Evolutionary conservation across 805 yeast genomes (phyloP).

Genomic region (Candida broadrunensis): DNA sequence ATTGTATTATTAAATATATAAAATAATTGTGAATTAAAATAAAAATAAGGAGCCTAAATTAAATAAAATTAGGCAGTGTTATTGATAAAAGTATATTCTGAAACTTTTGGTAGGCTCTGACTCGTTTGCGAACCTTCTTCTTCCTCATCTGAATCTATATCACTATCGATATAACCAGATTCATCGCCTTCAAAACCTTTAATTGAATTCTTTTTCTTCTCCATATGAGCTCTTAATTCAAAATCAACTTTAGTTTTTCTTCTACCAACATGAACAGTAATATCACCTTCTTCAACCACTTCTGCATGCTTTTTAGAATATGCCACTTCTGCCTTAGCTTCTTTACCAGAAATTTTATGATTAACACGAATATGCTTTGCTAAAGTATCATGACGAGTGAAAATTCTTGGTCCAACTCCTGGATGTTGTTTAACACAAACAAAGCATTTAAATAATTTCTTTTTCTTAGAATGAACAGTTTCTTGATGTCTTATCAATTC

Average conservation of each 20-base stretch:
- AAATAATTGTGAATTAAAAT: not conserved
- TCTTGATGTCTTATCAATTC: conserved; percentile 95
- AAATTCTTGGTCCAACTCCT: conserved; percentile 63
- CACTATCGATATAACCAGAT: conserved; percentile 4
- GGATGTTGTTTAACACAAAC: conserved; percentile 75
- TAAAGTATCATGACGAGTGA: conserved; percentile 90
- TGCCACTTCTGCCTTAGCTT: conserved; percentile 46
- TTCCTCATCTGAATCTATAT: conserved; percentile 14
- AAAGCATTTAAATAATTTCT: conserved; percentile 81
- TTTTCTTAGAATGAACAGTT: conserved; percentile 87
- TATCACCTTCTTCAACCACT: conserved; percentile 47
- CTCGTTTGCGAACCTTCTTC: conserved; percentile 1
- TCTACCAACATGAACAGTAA: conserved; percentile 45
- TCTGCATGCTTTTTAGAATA: conserved; percentile 45
- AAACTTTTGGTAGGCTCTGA: not conserved
- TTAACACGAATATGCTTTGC: conserved; percentile 75
- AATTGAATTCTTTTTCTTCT: conserved; percentile 21
- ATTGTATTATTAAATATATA: not conserved
- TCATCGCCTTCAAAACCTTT: conserved; percentile 10
- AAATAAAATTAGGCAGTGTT: not conserved
- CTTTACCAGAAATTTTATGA: conserved; percentile 44
- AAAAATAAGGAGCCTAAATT: not conserved
- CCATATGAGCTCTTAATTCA: conserved; percentile 45
- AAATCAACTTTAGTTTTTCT: conserved; percentile 45
- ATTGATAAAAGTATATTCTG: not conserved